Conservation (phyloP, 257 asterid genomes). For the Ajuga chamaepitys region DNA sequence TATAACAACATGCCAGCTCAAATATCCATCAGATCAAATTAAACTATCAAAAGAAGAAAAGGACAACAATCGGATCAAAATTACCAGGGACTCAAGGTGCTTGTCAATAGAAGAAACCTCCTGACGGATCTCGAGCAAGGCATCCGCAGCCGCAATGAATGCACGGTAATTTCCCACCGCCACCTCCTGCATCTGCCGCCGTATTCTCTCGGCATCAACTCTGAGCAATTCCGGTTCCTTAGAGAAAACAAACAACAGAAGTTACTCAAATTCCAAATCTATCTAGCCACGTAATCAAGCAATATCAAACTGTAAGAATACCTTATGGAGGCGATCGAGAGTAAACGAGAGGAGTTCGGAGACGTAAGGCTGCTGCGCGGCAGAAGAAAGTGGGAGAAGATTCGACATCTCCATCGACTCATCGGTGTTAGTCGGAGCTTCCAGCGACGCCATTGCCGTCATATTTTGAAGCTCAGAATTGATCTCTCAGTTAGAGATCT, state of each 20-base stretch:
- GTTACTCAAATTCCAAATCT: constrained; percentile 5
- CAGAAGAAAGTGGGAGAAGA: constrained; percentile 77
- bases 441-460: constrained; percentile 56
- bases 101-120: constrained; percentile 83
- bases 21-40: constrained; percentile 9
- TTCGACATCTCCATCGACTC: constrained; percentile 37
- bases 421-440: constrained; percentile 36
- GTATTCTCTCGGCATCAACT: constrained; percentile 94
- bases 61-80: neutral
- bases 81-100: constrained; percentile 84
- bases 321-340: constrained; percentile 98
- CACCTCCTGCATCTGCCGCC: constrained; percentile 99
- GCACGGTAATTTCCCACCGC: constrained; percentile 93
- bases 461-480: constrained; percentile 16
- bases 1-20: constrained; percentile 17
- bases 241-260: neutral
- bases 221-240: constrained; percentile 92
- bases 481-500: constrained; percentile 27
- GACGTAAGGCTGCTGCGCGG: constrained; percentile 86
- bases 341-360: constrained; percentile 95
- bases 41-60: neutral
- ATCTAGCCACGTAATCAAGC: constrained; percentile 8
- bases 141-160: constrained; percentile 87
- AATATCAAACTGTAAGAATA: constrained; percentile 11
- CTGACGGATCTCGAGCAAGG: constrained; percentile 69